Conservation (phyloP, 2,329 filamentous ascomycete species). For the Monosporascus sp. region DNA sequence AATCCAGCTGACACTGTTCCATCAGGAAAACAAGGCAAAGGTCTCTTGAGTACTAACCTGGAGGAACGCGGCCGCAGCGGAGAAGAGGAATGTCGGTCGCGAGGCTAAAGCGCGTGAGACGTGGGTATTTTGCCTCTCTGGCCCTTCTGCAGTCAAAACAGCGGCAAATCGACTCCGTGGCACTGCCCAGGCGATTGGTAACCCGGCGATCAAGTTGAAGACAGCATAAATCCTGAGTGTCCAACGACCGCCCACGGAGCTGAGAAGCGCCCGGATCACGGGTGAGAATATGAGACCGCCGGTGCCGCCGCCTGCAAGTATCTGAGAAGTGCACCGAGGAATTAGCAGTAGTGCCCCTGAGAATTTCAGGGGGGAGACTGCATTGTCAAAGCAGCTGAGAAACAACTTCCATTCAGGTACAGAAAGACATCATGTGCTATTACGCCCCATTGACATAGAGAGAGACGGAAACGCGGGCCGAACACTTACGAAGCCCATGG, state of each 20-base stretch:
- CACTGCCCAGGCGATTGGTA: constrained; percentile 34
- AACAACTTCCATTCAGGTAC: background rate
- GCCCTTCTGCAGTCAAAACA: constrained; percentile 8
- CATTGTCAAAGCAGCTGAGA: background rate
- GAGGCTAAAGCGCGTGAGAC: constrained; percentile 31
- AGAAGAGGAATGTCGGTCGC: constrained; percentile 35
- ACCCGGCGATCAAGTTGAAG: constrained; percentile 30
- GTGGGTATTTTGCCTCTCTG: constrained; percentile 27
- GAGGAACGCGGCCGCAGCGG: constrained; percentile 34
- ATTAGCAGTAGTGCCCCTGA: constrained; percentile 2
- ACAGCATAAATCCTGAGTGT: constrained; percentile 35
- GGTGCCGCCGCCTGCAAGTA: constrained; percentile 35
- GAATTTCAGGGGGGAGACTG: background rate
- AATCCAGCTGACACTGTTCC: background rate
- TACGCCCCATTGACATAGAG: too few relatives aligned
- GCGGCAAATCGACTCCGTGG: constrained; percentile 32
- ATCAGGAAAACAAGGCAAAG: constrained; percentile 7
- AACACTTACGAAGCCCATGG: constrained; percentile 36
- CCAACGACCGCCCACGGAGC: constrained; percentile 35
- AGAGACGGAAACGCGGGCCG: background rate
- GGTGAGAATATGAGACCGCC: constrained; percentile 38
- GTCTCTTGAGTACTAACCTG: constrained; percentile 18
- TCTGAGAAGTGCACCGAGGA: constrained; percentile 10
- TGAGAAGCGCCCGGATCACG: constrained; percentile 33
- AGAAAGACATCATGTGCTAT: too few relatives aligned